Conservation (phyloP, 441 rosid species). For the Adansonia rubrostipa region DNA sequence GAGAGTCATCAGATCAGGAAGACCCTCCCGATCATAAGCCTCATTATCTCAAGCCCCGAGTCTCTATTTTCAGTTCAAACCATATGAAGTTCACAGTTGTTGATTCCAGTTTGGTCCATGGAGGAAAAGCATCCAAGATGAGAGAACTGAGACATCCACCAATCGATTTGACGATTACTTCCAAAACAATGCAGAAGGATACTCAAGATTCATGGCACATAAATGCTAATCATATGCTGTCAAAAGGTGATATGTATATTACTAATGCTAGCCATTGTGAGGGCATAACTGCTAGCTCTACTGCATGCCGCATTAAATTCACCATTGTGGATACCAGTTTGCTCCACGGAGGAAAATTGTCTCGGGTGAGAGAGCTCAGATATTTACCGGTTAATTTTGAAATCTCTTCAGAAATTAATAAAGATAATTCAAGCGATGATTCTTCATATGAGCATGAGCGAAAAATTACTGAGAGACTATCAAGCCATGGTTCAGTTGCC, state of each 20-base stretch:
- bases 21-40: conserved; percentile 41
- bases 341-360: conserved; percentile 42
- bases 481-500: conserved; percentile 28
- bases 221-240: conserved; percentile 31
- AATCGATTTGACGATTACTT: conserved; percentile 34
- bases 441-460: conserved; percentile 29
- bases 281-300: conserved; percentile 27
- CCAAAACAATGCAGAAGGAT: conserved; percentile 33
- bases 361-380: conserved; percentile 50
- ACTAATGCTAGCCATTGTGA: conserved; percentile 20
- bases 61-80: conserved; percentile 42
- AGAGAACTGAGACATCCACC: conserved; percentile 55
- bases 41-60: conserved; percentile 65
- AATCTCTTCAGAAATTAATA: conserved; percentile 29
- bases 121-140: conserved; percentile 47
- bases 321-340: conserved; percentile 66
- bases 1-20: conserved; percentile 46
- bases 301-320: conserved; percentile 39
- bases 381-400: conserved; percentile 40
- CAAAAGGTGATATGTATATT: conserved; percentile 35
- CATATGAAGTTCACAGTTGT: conserved; percentile 62
- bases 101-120: conserved; percentile 61
- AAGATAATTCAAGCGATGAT: conserved; percentile 30
- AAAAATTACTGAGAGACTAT: conserved; percentile 12
- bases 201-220: conserved; percentile 21